Evolutionary conservation across 352 stramenopile species (phyloP).

Genomic region (Blastocystis sp.): DNA sequence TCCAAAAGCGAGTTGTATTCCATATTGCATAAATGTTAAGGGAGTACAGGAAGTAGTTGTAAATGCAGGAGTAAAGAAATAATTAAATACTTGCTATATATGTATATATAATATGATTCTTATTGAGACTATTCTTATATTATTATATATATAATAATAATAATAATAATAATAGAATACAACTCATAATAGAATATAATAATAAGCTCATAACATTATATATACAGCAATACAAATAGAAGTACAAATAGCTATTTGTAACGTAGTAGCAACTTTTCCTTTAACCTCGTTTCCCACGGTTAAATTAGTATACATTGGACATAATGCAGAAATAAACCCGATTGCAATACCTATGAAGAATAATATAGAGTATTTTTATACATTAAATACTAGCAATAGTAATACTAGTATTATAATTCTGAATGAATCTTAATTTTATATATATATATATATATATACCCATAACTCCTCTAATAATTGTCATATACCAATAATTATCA

Average conservation of each 20-base stretch:
- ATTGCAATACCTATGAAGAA: conserved; percentile 19
- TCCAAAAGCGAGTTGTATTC: conserved; percentile 14
- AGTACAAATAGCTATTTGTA: conserved; percentile 20
- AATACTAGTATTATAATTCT: too few species aligned
- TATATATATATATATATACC: too few species aligned
- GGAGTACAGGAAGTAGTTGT: conserved; percentile 7
- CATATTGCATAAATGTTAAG: conserved; percentile 11
- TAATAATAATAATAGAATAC: too few species aligned
- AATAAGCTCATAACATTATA: too few species aligned
- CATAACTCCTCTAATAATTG: conserved; percentile 1
- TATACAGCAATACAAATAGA: conserved; percentile 12
- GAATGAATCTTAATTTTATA: too few species aligned
- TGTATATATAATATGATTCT: too few species aligned
- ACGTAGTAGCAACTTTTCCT: conserved; percentile 17
- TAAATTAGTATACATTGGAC: conserved; percentile 15
- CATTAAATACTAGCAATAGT: too few species aligned
- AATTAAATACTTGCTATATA: too few species aligned
- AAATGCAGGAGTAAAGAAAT: conserved; percentile 19
- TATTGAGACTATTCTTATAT: too few species aligned
- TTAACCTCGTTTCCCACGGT: conserved; percentile 22
- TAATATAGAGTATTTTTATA: too few species aligned
- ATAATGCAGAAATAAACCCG: conserved; percentile 21
- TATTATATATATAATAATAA: too few species aligned
- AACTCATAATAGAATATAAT: too few species aligned
- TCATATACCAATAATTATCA: conserved; percentile 25